phyloP scores from a whole-genome alignment of 2,329 filamentous ascomycete genomes.

The Sporothrix globosa region DNA sequence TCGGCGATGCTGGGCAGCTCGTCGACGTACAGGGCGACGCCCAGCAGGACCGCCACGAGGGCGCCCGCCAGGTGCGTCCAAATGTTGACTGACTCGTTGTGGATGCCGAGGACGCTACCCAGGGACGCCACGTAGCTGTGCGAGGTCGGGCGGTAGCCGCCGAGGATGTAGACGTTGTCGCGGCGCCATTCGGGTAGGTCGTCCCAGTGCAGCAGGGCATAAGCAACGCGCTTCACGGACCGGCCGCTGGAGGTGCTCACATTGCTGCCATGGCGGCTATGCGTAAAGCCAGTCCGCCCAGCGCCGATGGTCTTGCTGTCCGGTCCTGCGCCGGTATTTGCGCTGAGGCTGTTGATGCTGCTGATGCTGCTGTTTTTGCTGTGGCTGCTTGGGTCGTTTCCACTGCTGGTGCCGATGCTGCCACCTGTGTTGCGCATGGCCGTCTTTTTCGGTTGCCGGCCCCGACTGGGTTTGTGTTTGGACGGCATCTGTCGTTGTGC shows the following conservation, averaged over 20 bases:
- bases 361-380: slow-evolving; percentile 5
- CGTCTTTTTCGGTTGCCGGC: slow-evolving; percentile 28
- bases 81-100: slow-evolving; percentile 67
- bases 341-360: neutral
- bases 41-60: slow-evolving; percentile 57
- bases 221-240: slow-evolving; percentile 32
- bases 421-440: neutral
- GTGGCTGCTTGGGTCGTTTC: neutral
- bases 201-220: slow-evolving; percentile 56
- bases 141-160: slow-evolving; percentile 58
- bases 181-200: slow-evolving; percentile 62
- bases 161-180: slow-evolving; percentile 60
- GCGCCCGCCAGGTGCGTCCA: slow-evolving; percentile 69
- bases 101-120: slow-evolving; percentile 55
- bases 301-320: neutral
- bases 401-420: neutral
- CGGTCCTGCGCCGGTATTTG: neutral
- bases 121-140: slow-evolving; percentile 54
- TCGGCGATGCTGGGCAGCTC: neutral
- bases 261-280: slow-evolving; percentile 26
- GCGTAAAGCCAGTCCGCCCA: neutral
- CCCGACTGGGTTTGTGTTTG: slow-evolving; percentile 24
- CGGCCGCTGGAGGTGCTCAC: slow-evolving; percentile 38
- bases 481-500: slow-evolving; percentile 23
- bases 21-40: slow-evolving; percentile 55